Conservation (phyloP, 345 rosid species). For the Chamaenerion angustifolium region DNA sequence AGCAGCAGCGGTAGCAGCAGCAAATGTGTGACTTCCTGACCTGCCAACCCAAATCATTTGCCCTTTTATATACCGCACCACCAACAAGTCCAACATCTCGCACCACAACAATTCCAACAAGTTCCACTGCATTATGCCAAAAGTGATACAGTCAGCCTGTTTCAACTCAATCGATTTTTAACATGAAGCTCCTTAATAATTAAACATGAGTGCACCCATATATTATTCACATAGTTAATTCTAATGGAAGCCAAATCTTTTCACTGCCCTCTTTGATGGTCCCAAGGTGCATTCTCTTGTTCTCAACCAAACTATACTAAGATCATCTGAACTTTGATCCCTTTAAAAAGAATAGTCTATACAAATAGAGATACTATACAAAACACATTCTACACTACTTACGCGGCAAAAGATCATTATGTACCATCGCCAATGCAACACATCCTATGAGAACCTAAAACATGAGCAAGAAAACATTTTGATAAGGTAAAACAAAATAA, state of each 20-base stretch:
- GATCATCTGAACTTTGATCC: too few species aligned
- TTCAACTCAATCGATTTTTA: too few species aligned
- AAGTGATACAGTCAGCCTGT: background rate
- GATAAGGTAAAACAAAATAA: background rate
- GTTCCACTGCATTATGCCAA: conserved; percentile 37
- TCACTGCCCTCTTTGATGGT: background rate
- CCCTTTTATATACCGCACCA: conserved; percentile 71
- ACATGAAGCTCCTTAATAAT: background rate
- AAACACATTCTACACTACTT: conserved; percentile 17
- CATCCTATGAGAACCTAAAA: conserved; percentile 77
- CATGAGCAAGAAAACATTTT: conserved; percentile 2
- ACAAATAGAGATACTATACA: too few species aligned
- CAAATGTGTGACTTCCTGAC: conserved; percentile 17
- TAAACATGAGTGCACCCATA: background rate
- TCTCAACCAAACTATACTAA: too few species aligned
- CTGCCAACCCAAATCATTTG: conserved; percentile 60
- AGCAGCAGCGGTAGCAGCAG: background rate
- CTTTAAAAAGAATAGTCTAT: too few species aligned
- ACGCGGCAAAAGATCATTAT: conserved; percentile 69
- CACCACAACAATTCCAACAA: conserved; percentile 62
- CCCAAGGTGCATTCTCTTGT: too few species aligned
- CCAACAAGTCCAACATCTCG: conserved; percentile 70
- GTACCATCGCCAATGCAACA: conserved; percentile 84
- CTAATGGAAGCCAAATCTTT: background rate
- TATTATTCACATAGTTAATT: background rate